A percentile compares a stretch with the other conserved stretches of the same genome.
These are phyloP conservation scores for Ophiognomonia clavigignenti-juglandacearum DNA, from an alignment of 2,329 filamentous ascomycete species.

Conservation along the genomic window DNA sequence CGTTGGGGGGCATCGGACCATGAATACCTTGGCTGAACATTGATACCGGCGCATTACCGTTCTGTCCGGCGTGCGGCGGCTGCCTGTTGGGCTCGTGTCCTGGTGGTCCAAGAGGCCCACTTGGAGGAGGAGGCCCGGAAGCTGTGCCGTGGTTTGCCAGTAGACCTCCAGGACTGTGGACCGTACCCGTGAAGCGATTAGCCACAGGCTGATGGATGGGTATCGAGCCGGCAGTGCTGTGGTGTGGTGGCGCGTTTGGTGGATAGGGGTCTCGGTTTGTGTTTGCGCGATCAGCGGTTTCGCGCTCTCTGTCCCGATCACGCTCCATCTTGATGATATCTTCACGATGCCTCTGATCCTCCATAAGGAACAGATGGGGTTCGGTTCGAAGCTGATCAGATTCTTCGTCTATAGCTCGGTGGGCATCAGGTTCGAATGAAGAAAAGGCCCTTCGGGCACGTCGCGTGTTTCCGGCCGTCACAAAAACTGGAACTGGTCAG, in stretches of 20 bases:
- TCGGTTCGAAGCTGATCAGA: conserved; percentile 38
- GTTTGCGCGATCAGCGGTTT: conserved; percentile 39
- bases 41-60: conserved; percentile 39
- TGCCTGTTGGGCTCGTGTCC: conserved; percentile 48
- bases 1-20: conserved; percentile 43
- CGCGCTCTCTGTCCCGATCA: conserved; percentile 64
- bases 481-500: conserved; percentile 11
- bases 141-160: conserved; percentile 66
- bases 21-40: conserved; percentile 53
- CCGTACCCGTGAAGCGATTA: conserved; percentile 70
- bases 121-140: conserved; percentile 43
- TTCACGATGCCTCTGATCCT: conserved; percentile 43
- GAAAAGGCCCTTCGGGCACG: neutral
- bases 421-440: neutral
- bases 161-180: conserved; percentile 88
- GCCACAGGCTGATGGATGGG: conserved; percentile 94
- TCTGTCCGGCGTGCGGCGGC: conserved; percentile 47
- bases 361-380: conserved; percentile 42
- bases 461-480: conserved; percentile 8
- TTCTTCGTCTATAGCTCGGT: neutral
- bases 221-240: conserved; percentile 82
- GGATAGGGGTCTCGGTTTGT: conserved; percentile 59
- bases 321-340: conserved; percentile 42
- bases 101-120: conserved; percentile 50
- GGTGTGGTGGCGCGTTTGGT: conserved; percentile 65